Conservation (phyloP, 192 early-diverging fungal species). For the Fimicolochytrium jonesii region DNA sequence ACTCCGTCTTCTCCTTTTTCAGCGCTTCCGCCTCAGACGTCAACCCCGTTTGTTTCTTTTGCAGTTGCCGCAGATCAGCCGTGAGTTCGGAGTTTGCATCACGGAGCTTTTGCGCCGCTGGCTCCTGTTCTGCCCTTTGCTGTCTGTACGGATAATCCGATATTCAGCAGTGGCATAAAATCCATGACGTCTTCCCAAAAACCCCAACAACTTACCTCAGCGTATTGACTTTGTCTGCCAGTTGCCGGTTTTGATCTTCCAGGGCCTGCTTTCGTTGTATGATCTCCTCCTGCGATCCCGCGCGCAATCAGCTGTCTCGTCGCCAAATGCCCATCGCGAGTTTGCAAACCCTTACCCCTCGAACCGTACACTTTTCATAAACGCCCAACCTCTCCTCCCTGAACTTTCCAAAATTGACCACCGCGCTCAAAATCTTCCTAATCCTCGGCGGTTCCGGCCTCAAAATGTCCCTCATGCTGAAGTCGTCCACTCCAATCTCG, state of each 20-base stretch:
- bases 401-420: constrained; percentile 92
- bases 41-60: constrained; percentile 37
- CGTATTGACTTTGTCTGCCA: constrained; percentile 50
- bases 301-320: background rate
- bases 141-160: no score
- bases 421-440: constrained; percentile 67
- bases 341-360: constrained; percentile 43
- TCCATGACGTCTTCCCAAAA: no score
- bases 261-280: constrained; percentile 37
- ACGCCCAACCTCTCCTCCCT: constrained; percentile 69
- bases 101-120: constrained; percentile 41
- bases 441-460: constrained; percentile 69
- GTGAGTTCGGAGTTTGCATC: constrained; percentile 48
- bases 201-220: constrained; percentile 25
- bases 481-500: constrained; percentile 70
- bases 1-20: constrained; percentile 48
- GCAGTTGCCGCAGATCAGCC: constrained; percentile 55
- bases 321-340: background rate
- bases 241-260: constrained; percentile 49
- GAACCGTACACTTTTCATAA: constrained; percentile 57
- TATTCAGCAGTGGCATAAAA: no score
- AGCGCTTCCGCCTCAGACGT: constrained; percentile 36
- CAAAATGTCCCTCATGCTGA: constrained; percentile 72
- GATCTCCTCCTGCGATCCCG: constrained; percentile 31
- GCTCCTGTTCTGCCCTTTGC: constrained; percentile 52